phyloP scores from a whole-genome alignment of 495 filamentous ascomycete genomes.

The Penicillium bialowiezense region DNA sequence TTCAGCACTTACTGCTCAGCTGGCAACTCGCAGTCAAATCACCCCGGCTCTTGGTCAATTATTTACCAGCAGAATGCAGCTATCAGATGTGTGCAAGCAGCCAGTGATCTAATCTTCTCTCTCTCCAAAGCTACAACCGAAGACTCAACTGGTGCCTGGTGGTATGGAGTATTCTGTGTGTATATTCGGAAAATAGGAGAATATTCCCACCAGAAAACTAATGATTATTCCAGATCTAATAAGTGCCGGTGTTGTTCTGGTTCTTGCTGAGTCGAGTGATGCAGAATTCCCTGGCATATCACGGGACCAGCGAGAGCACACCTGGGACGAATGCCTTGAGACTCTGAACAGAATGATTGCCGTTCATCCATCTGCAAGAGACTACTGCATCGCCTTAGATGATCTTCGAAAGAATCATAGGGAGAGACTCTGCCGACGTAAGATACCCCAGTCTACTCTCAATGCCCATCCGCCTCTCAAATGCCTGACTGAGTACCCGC shows the following conservation, averaged over 20 bases:
- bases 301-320: neutral
- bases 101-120: constrained; percentile 8
- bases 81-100: constrained; percentile 9
- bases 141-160: constrained; percentile 13
- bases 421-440: too few relatives aligned
- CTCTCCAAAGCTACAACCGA: neutral
- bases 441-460: too few relatives aligned
- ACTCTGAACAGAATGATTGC: constrained; percentile 5
- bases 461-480: too few relatives aligned
- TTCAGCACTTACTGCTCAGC: too few relatives aligned
- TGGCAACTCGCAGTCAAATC: too few relatives aligned
- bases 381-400: neutral
- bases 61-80: constrained; percentile 9
- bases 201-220: too few relatives aligned
- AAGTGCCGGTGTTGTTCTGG: too few relatives aligned
- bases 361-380: constrained; percentile 6
- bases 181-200: neutral
- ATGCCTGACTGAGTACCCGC: too few relatives aligned
- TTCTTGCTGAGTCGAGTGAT: too few relatives aligned
- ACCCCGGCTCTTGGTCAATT: neutral
- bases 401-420: too few relatives aligned
- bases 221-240: too few relatives aligned
- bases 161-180: constrained; percentile 18
- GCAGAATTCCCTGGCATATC: neutral
- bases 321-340: constrained; percentile 7